Evolutionary conservation across 2,329 filamentous ascomycete species (phyloP), one percentile per base, ranked within the genome.

Genomic region (Plenodomus lindquistii): DNA sequence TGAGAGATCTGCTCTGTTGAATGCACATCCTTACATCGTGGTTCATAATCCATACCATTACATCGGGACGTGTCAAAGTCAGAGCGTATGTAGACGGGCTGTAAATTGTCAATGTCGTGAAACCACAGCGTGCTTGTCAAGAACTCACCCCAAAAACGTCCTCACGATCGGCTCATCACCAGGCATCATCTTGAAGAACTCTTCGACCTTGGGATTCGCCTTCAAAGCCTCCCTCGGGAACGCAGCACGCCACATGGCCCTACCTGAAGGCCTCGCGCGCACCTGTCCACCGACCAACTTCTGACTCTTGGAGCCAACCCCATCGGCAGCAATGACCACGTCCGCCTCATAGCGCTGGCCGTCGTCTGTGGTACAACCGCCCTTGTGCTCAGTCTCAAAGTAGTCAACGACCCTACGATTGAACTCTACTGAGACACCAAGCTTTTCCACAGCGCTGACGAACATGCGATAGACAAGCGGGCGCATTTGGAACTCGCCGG

Each of bases 391-490:
- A 38, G 76, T 73, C 52, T 77, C 75, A 40, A 70, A 75, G 60
- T 77, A 77, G 40, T 77, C 74, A 10, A 75, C 66, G 16, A 78
- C 72, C 24, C 65, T 66, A 36, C 63, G 60, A 39, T 73, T 71
- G 64, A 75, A 77, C 43, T 76, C 69, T 24, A 77, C 69, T 13
- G 69, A 67, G 10, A 77, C 69, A 19, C 74, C 75, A 2, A 76
- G 67, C 46, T 70, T 74, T 57, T 78, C 71, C 19, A 81, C 75
- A 43, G 79, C 75, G 45, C 67, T 71, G 13, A 81, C 73, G 51
- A 81, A 80, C 79, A 82, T 82, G 60, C 76, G 75, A 67, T 82
- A 82, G 15, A 82, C 75, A 2, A 81, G 73, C 4, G 79, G 80
- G 13, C 79, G 76, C 77, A 83, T 81, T 60, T 82, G 80, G 62